phyloP scores from a whole-genome alignment of 352 stramenopile species.

The Pythium rhizo-oryzae region DNA sequence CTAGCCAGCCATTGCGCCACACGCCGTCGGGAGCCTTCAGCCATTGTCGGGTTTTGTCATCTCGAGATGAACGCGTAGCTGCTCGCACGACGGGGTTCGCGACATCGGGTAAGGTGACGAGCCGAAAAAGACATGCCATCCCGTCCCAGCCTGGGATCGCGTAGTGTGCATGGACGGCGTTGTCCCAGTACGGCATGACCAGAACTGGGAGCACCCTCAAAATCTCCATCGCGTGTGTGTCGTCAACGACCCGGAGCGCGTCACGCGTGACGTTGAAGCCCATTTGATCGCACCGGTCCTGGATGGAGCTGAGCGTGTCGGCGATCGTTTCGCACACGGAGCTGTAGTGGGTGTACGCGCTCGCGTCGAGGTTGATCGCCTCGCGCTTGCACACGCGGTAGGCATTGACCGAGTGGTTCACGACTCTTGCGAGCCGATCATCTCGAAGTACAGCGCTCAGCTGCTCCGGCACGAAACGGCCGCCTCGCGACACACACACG shows the following conservation, averaged over 20 bases:
- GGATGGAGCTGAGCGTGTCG: constrained; percentile 23
- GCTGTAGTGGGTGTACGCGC: constrained; percentile 10
- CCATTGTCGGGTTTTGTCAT: constrained; percentile 26
- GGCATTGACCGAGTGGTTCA: constrained; percentile 27
- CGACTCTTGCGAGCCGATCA: constrained; percentile 6
- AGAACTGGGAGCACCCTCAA: constrained; percentile 28
- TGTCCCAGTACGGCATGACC: constrained; percentile 43
- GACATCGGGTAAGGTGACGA: not conserved
- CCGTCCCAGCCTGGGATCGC: constrained; percentile 31
- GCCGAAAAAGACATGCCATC: constrained; percentile 19
- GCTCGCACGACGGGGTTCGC: not conserved
- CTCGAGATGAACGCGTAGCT: not conserved
- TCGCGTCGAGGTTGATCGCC: not conserved
- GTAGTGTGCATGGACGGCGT: constrained; percentile 17
- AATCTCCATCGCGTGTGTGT: constrained; percentile 18
- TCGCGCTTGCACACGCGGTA: constrained; percentile 34
- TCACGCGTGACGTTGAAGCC: constrained; percentile 36
- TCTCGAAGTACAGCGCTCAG: constrained; percentile 26
- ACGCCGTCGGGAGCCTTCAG: constrained; percentile 23
- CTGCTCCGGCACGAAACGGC: constrained; percentile 36
- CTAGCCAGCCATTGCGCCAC: constrained; percentile 43
- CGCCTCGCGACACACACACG: constrained; percentile 34
- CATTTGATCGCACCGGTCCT: constrained; percentile 18
- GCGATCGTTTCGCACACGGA: constrained; percentile 24
- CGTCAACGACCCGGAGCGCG: constrained; percentile 28